These are phyloP conservation scores for Crithidia bombi DNA, from an alignment of 208 protist species.

Conservation along the genomic window DNA sequence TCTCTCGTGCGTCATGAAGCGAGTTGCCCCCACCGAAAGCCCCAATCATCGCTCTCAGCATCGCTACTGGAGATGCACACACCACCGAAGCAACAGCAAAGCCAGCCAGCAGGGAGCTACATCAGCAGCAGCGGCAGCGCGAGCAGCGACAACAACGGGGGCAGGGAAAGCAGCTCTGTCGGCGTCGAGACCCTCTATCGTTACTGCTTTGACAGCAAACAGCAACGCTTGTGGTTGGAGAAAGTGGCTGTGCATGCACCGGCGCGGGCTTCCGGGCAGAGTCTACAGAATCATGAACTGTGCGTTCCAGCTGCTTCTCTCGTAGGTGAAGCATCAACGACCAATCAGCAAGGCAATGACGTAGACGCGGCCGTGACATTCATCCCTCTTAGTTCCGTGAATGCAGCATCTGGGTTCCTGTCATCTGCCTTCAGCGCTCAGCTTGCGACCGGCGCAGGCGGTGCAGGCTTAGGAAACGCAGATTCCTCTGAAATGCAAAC, in stretches of 20 bases:
- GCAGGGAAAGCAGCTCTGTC: neutral
- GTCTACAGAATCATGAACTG: too few species aligned
- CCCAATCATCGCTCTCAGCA: neutral
- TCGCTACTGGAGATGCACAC: neutral
- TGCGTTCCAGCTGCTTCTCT: neutral
- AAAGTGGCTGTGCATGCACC: neutral
- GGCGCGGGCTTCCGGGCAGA: neutral
- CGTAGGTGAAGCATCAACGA: neutral
- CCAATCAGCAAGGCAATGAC: neutral
- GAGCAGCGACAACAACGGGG: neutral
- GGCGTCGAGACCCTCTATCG: neutral
- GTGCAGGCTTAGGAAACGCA: neutral
- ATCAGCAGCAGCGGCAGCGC: neutral
- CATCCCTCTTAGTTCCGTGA: conserved; percentile 8
- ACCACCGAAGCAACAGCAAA: neutral
- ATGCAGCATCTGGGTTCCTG: conserved; percentile 5
- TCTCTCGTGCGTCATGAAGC: neutral
- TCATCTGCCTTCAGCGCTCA: neutral
- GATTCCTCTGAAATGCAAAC: neutral
- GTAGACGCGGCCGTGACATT: neutral
- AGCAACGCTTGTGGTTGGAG: conserved; percentile 24
- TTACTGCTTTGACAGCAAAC: conserved; percentile 18
- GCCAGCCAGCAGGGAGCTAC: neutral
- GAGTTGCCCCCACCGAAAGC: neutral
- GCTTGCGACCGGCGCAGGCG: neutral